These are phyloP conservation scores for Chrysanthemum seticuspe DNA, from an alignment of 129 eudicot genomes.

Conservation along the genomic window DNA sequence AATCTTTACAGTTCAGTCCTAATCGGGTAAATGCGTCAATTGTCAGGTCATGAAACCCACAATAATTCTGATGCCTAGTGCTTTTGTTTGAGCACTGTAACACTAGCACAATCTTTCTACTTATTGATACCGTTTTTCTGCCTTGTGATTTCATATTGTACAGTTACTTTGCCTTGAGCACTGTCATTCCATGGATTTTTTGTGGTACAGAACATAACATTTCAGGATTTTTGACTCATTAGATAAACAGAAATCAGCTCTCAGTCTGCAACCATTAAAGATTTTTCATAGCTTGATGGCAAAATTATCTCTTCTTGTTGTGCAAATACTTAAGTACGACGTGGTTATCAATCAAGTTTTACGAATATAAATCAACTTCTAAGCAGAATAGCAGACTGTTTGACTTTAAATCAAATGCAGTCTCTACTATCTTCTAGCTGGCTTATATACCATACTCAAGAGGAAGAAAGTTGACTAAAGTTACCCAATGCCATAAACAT, in stretches of 20 bases:
- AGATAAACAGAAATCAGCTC: not conserved
- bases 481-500: not conserved
- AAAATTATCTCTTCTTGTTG: not conserved
- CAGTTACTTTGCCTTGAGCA: not conserved
- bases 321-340: too few relatives aligned
- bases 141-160: not conserved
- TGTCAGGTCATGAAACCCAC: not conserved
- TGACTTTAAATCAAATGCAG: not conserved
- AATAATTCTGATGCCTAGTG: not conserved
- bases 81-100: constrained; percentile 1
- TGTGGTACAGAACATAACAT: not conserved
- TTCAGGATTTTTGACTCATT: not conserved
- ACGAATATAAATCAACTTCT: constrained; percentile 2
- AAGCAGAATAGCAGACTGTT: constrained; percentile 1
- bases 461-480: not conserved
- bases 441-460: not conserved
- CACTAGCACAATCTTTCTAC: not conserved
- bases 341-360: not conserved
- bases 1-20: not conserved
- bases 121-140: not conserved
- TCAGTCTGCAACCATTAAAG: not conserved
- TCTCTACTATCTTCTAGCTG: not conserved
- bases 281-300: not conserved
- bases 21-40: too few relatives aligned
- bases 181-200: not conserved